Evolutionary conservation across 2,329 filamentous ascomycete species (phyloP).

Genomic region (Neofusicoccum laricinum): DNA sequence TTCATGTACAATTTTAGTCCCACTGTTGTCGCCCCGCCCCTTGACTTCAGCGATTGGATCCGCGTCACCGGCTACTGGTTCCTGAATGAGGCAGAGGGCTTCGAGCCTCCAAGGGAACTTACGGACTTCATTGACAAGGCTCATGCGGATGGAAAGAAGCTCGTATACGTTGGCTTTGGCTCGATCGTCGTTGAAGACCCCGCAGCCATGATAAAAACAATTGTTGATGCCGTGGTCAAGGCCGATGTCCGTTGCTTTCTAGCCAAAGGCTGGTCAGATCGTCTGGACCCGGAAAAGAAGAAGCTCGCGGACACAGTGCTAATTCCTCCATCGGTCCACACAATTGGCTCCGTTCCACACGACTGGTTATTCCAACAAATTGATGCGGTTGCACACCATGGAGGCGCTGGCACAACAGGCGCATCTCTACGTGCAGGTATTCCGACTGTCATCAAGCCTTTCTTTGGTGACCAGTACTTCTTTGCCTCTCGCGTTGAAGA

Average conservation of each 20-base stretch:
- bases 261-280: conserved; percentile 96
- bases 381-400: conserved; percentile 91
- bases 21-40: conserved; percentile 84
- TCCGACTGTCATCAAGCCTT: conserved; percentile 91
- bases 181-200: conserved; percentile 93
- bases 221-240: conserved; percentile 85
- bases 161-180: conserved; percentile 96
- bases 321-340: conserved; percentile 75
- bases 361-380: conserved; percentile 96
- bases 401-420: conserved; percentile 90
- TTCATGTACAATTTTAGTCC: conserved; percentile 98
- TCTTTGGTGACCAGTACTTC: conserved; percentile 98
- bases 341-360: conserved; percentile 88
- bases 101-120: conserved; percentile 73
- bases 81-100: conserved; percentile 69
- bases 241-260: conserved; percentile 93
- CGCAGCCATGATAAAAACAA: conserved; percentile 82
- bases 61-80: conserved; percentile 98
- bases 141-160: conserved; percentile 69
- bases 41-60: conserved; percentile 98
- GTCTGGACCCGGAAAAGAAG: conserved; percentile 52
- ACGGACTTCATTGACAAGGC: conserved; percentile 72
- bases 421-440: conserved; percentile 87
- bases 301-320: conserved; percentile 50
- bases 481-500: conserved; percentile 89